A percentile compares a stretch with the other conserved stretches of the same genome.
phyloP scores from a whole-genome alignment of 2,329 filamentous ascomycete genomes.

The Pyricularia sp. region DNA sequence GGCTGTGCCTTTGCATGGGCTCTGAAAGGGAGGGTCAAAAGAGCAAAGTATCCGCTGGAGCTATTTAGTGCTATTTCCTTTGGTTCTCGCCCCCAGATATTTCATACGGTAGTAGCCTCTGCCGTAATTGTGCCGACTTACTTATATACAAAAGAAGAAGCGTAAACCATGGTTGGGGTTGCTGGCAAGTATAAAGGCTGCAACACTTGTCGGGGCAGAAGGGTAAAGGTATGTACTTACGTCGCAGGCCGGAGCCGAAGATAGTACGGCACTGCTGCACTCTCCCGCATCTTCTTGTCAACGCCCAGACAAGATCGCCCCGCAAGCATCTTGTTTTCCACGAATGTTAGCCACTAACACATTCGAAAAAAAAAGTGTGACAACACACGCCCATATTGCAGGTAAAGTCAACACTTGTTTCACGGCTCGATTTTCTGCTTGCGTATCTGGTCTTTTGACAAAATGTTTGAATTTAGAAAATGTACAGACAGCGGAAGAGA shows the following conservation, averaged over 20 bases:
- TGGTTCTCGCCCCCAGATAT: not conserved
- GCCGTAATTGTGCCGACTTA: not conserved
- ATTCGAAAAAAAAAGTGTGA: slow-evolving; percentile 38
- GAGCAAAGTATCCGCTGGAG: not conserved
- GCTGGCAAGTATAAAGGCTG: slow-evolving; percentile 56
- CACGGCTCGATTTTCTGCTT: not conserved
- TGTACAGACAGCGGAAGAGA: slow-evolving; percentile 46
- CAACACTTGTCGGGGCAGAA: slow-evolving; percentile 48
- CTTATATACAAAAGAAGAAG: not conserved
- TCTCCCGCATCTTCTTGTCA: not conserved
- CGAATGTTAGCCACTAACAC: not conserved
- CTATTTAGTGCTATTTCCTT: not conserved
- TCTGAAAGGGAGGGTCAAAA: not conserved
- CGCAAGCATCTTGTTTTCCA: not conserved
- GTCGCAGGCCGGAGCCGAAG: not conserved
- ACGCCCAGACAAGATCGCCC: not conserved
- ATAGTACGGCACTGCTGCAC: slow-evolving; percentile 1
- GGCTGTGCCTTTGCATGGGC: not conserved
- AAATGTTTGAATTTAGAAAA: slow-evolving; percentile 31
- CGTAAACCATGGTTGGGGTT: slow-evolving; percentile 47
- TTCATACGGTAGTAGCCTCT: not conserved
- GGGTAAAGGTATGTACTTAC: slow-evolving; percentile 42
- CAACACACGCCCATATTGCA: slow-evolving; percentile 41
- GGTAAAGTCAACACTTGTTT: not conserved
- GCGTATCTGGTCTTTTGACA: not conserved